Conservation (phyloP, 768 basidiomycete genomes). For the Lactifluus rugatus region DNA sequence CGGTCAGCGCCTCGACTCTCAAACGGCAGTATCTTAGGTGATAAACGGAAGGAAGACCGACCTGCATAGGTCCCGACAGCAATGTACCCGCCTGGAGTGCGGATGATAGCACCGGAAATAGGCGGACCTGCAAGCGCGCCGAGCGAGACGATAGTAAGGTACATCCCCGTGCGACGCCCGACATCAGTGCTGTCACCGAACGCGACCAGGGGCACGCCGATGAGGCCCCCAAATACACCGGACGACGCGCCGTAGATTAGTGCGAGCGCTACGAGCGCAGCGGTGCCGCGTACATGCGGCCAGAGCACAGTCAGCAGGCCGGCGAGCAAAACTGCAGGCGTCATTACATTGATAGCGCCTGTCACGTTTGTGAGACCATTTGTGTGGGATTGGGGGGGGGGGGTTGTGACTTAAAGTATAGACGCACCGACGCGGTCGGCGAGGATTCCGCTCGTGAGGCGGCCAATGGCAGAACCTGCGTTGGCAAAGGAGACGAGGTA, state of each 20-base stretch:
- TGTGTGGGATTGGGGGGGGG: too few relatives aligned
- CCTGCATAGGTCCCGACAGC: constrained; percentile 48
- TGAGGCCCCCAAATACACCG: constrained; percentile 50
- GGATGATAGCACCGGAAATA: constrained; percentile 60
- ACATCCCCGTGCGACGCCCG: constrained; percentile 57
- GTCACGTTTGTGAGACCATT: too few relatives aligned
- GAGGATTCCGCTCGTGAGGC: too few relatives aligned
- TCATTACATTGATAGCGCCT: too few relatives aligned
- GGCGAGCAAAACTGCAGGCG: too few relatives aligned
- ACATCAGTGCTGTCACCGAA: constrained; percentile 54
- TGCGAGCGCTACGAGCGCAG: constrained; percentile 46
- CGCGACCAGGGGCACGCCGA: constrained; percentile 47
- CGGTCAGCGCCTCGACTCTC: neutral
- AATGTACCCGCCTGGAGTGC: constrained; percentile 42
- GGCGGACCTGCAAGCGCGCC: constrained; percentile 64
- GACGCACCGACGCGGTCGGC: too few relatives aligned
- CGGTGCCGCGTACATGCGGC: too few relatives aligned
- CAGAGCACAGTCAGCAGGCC: too few relatives aligned
- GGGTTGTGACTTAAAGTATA: too few relatives aligned
- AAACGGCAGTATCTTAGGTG: neutral
- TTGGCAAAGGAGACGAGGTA: too few relatives aligned
- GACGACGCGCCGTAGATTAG: constrained; percentile 58
- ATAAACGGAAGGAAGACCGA: constrained; percentile 6
- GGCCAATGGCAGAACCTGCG: too few relatives aligned
- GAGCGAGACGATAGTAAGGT: constrained; percentile 47